Evolutionary conservation across 2,329 filamentous ascomycete species (phyloP), one percentile per base, ranked within the genome.

Genomic region (Hypoxylon sp.): DNA sequence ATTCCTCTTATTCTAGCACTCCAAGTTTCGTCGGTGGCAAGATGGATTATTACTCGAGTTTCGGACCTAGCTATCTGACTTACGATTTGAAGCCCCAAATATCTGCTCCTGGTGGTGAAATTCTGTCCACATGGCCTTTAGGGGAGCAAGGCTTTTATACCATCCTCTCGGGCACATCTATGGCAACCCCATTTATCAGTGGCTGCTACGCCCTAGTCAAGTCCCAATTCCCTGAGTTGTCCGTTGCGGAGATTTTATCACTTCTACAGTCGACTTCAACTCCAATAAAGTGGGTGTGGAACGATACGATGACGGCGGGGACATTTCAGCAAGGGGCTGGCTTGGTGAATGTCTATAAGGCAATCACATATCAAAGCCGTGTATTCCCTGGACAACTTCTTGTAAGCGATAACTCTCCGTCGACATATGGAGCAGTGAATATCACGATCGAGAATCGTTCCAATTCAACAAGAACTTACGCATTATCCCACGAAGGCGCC

Each of bases 121-220:
- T 81, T 11, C 73, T 82, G 6, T 76, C 79, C 1, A 80, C 79
- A 0, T 81, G 74, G 66, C 79, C 78, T 0, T 59, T 80, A 2
- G 76, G 73, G 3, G 55, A 70, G 0, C 60, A 72, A 17, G 75
- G 75, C 1, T 77, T 75, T 11, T 81, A 80, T 31, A 74, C 75
- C 2, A 77, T 80, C 29, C 70, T 80, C 17, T 76, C 74, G 1
- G 80, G 79, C 1, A 81, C 80, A 0, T 80, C 78, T 2, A 81
- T 81, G 80, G 75, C 79, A 0, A 76, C 78, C 0, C 79, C 80
- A 0, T 80, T 76, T 52, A 63, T 78, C 0, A 72, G 78, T 17
- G 79, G 74, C 4, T 76, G 73, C 2, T 80, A 77, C 33, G 80
- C 79, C 6, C 74, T 81, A 5, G 69, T 81, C 8, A 81, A 80